Conservation (phyloP, 208 protist species). For the Endotrypanum monterogeii region DNA sequence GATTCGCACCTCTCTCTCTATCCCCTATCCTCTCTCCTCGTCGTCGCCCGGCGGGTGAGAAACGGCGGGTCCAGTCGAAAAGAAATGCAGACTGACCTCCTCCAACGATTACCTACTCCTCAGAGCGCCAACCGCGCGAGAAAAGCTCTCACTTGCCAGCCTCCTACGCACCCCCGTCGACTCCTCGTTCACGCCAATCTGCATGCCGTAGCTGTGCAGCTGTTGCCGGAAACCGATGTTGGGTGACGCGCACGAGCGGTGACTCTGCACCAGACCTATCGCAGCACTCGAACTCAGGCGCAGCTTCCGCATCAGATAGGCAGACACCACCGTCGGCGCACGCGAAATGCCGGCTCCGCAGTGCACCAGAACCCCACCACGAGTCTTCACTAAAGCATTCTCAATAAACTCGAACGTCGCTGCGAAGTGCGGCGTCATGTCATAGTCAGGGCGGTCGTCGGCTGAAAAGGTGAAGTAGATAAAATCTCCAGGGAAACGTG, state of each 20-base stretch:
- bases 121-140: not conserved
- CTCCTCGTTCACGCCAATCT: constrained; percentile 21
- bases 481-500: constrained; percentile 61
- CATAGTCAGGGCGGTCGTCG: constrained; percentile 44
- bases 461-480: constrained; percentile 58
- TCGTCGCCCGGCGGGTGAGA: not conserved
- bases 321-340: constrained; percentile 66
- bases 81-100: not conserved
- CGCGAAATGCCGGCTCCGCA: constrained; percentile 87
- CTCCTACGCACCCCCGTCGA: not conserved
- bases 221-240: constrained; percentile 72
- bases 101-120: not conserved
- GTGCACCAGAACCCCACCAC: constrained; percentile 73
- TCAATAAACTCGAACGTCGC: constrained; percentile 80
- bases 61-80: not conserved
- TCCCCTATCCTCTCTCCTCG: not conserved
- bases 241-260: constrained; percentile 54
- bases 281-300: constrained; percentile 47
- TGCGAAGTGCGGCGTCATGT: constrained; percentile 58
- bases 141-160: not conserved
- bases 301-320: constrained; percentile 81
- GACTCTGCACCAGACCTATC: constrained; percentile 51
- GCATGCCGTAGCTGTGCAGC: constrained; percentile 45
- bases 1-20: not conserved
- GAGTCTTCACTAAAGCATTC: constrained; percentile 43